Conservation (phyloP, 352 stramenopile genomes). For the Globisporangium radiosum region DNA sequence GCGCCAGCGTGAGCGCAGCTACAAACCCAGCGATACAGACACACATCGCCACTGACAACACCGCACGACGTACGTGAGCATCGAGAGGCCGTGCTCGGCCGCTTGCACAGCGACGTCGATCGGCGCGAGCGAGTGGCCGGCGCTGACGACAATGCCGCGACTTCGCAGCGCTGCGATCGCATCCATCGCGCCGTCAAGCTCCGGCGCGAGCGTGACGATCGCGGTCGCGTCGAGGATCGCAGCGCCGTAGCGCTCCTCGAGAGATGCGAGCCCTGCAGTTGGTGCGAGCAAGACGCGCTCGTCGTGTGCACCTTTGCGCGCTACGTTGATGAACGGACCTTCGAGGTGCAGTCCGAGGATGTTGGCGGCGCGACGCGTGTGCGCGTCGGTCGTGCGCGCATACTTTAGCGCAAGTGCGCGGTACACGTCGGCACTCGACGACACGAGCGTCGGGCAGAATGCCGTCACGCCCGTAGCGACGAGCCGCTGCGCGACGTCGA, state of each 20-base stretch:
- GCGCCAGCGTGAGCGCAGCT: background rate
- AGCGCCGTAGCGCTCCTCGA: slow-evolving; percentile 48
- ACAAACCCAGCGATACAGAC: background rate
- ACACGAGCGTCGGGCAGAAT: slow-evolving; percentile 89
- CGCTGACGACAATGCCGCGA: slow-evolving; percentile 48
- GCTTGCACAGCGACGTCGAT: slow-evolving; percentile 64
- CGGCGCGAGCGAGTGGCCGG: slow-evolving; percentile 71
- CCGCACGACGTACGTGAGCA: slow-evolving; percentile 60
- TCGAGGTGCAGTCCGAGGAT: slow-evolving; percentile 87
- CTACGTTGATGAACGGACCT: slow-evolving; percentile 83
- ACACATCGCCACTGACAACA: background rate
- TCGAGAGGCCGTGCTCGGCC: slow-evolving; percentile 54
- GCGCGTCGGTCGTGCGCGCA: slow-evolving; percentile 25
- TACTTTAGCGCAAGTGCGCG: slow-evolving; percentile 42
- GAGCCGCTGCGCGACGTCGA: slow-evolving; percentile 41
- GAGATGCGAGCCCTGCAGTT: slow-evolving; percentile 27
- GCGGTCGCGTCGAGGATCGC: slow-evolving; percentile 39
- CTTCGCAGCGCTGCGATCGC: slow-evolving; percentile 10
- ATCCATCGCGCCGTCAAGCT: slow-evolving; percentile 61
- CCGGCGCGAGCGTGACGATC: slow-evolving; percentile 85
- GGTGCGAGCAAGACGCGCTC: slow-evolving; percentile 40
- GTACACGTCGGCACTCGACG: slow-evolving; percentile 61
- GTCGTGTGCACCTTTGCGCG: slow-evolving; percentile 81
- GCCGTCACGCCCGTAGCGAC: slow-evolving; percentile 68
- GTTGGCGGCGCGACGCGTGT: slow-evolving; percentile 31